Evolutionary conservation across 2,329 filamentous ascomycete genomes (phyloP).

Genomic region (Pseudocercospora crystallina): DNA sequence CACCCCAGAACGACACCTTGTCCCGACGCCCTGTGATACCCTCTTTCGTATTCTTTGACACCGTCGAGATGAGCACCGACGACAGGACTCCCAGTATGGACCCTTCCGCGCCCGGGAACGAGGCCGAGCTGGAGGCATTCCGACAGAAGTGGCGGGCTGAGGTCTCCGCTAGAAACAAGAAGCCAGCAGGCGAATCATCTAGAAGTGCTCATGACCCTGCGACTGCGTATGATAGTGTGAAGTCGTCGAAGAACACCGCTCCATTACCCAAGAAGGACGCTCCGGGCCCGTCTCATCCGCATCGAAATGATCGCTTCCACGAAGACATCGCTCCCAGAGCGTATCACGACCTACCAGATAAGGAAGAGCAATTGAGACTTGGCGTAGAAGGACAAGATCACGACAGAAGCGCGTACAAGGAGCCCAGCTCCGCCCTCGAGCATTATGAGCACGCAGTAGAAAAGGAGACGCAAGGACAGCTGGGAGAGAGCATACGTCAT

Average conservation of each 20-base stretch:
- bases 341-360: conserved; percentile 49
- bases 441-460: conserved; percentile 91
- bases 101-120: conserved; percentile 33
- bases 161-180: conserved; percentile 57
- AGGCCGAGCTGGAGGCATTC: conserved; percentile 79
- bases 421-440: conserved; percentile 77
- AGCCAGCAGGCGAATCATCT: conserved; percentile 11
- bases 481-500: conserved; percentile 83
- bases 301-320: conserved; percentile 34
- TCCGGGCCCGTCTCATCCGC: conserved; percentile 23
- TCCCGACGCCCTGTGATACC: too few species aligned
- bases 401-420: conserved; percentile 37
- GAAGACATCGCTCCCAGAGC: conserved; percentile 44
- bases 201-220: background rate
- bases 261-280: conserved; percentile 3
- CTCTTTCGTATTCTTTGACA: background rate
- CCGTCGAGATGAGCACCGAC: conserved; percentile 9
- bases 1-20: too few species aligned
- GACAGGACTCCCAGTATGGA: conserved; percentile 10
- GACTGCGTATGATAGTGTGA: conserved; percentile 3
- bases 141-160: conserved; percentile 84
- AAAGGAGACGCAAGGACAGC: conserved; percentile 77
- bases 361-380: conserved; percentile 44
- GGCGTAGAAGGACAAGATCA: conserved; percentile 42
- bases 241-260: background rate